phyloP scores from a whole-genome alignment of 331 rosid species.

The Pyrus hybrid region DNA sequence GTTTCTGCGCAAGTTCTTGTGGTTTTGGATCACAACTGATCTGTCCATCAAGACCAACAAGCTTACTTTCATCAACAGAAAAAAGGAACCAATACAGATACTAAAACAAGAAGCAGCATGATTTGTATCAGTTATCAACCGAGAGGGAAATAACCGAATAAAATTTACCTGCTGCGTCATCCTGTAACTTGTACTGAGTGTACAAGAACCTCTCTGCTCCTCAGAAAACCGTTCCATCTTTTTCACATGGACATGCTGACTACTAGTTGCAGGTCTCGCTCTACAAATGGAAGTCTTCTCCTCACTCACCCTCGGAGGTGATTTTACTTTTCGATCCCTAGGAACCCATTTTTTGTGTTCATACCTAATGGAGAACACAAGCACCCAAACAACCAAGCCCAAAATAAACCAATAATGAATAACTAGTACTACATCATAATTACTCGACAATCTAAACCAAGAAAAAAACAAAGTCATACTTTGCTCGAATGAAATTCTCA shows the following conservation, averaged over 20 bases:
- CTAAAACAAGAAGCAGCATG: not conserved
- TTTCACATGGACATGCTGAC: not conserved
- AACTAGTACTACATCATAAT: not conserved
- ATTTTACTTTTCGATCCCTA: not conserved
- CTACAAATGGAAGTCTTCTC: not conserved
- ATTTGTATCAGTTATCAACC: not conserved
- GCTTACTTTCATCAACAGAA: not conserved
- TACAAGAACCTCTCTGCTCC: not conserved
- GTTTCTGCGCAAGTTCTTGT: not conserved
- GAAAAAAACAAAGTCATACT: not conserved
- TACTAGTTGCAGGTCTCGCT: not conserved
- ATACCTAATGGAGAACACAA: constrained; percentile 13
- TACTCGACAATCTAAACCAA: not conserved
- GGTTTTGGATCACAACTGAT: constrained; percentile 1
- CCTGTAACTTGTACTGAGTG: not conserved
- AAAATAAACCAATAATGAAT: constrained; percentile 2
- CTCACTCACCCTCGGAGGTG: constrained; percentile 4
- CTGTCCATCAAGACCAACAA: constrained; percentile 11
- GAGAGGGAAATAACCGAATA: not conserved
- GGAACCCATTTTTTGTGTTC: constrained; percentile 19
- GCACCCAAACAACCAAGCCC: constrained; percentile 8
- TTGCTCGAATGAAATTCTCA: constrained; percentile 14
- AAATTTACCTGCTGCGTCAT: not conserved
- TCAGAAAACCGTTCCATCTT: not conserved
- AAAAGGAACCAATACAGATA: not conserved